Conservation (phyloP, 768 basidiomycete genomes). For the Leccinum obscurum region DNA sequence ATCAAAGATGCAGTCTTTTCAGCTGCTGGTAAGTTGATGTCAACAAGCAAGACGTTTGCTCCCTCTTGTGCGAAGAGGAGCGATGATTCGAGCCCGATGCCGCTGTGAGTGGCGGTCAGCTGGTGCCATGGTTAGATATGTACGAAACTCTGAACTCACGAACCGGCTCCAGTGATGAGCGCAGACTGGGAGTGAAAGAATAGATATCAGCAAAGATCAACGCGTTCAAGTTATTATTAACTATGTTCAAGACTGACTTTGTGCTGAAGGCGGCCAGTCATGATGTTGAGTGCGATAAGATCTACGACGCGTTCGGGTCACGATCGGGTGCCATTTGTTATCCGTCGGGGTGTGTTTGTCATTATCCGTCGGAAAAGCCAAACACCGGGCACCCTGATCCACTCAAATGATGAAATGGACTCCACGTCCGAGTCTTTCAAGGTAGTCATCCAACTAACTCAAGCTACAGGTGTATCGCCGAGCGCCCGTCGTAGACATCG, state of each 20-base stretch:
- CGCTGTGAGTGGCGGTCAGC: conserved; percentile 48
- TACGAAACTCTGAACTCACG: conserved; percentile 49
- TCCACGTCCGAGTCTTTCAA: neutral
- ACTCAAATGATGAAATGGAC: neutral
- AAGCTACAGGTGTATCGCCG: neutral
- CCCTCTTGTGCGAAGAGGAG: conserved; percentile 94
- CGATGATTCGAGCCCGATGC: conserved; percentile 96
- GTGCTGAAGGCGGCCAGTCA: conserved; percentile 69
- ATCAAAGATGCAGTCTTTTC: conserved; percentile 68
- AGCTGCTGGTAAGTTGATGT: conserved; percentile 79
- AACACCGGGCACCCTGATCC: neutral
- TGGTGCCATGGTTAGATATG: neutral
- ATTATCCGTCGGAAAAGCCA: neutral
- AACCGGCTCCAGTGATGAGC: conserved; percentile 85
- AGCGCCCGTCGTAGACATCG: neutral
- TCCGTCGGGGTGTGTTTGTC: neutral
- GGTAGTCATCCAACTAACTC: conserved; percentile 1
- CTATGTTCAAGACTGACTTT: conserved; percentile 43
- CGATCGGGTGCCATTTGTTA: neutral
- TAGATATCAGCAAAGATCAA: conserved; percentile 14
- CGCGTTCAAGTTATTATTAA: neutral
- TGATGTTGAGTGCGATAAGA: conserved; percentile 27
- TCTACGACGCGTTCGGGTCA: neutral
- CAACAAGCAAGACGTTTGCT: conserved; percentile 85
- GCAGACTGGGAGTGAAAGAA: conserved; percentile 50